These are phyloP conservation scores for Desmodesmus armatus DNA, from an alignment of 139 green algal species.

Conservation along the genomic window DNA sequence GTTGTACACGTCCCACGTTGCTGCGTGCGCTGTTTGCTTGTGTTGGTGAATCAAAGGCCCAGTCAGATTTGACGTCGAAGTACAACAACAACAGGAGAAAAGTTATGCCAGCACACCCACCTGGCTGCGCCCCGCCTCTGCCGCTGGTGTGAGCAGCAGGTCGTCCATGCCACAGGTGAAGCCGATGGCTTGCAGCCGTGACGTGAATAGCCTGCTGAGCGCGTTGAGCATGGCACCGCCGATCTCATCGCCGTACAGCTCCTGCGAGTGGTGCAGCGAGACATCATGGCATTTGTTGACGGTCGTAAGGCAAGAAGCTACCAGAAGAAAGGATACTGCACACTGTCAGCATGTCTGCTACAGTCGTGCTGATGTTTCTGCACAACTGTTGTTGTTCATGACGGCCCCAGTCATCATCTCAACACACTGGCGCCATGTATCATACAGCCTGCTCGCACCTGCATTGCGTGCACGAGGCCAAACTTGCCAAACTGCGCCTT, in stretches of 20 bases:
- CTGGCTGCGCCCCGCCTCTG: slow-evolving; percentile 13
- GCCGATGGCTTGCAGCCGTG: slow-evolving; percentile 87
- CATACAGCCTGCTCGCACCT: slow-evolving; percentile 55
- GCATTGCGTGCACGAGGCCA: slow-evolving; percentile 94
- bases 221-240: slow-evolving; percentile 85
- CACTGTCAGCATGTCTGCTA: no score
- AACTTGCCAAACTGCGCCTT: slow-evolving; percentile 96
- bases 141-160: slow-evolving; percentile 75
- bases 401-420: background rate
- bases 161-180: slow-evolving; percentile 98
- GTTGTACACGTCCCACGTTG: no score
- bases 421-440: background rate
- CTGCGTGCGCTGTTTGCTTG: no score
- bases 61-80: no score
- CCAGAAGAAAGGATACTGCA: no score
- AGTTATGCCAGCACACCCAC: background rate
- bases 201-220: slow-evolving; percentile 91
- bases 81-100: background rate
- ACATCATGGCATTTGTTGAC: no score
- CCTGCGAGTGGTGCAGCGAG: no score
- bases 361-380: no score
- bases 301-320: no score
- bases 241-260: slow-evolving; percentile 89
- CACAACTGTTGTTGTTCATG: background rate
- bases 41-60: no score